These are phyloP conservation scores for Acacia melanoxylon DNA, from an alignment of 306 rosid species.

Conservation along the genomic window DNA sequence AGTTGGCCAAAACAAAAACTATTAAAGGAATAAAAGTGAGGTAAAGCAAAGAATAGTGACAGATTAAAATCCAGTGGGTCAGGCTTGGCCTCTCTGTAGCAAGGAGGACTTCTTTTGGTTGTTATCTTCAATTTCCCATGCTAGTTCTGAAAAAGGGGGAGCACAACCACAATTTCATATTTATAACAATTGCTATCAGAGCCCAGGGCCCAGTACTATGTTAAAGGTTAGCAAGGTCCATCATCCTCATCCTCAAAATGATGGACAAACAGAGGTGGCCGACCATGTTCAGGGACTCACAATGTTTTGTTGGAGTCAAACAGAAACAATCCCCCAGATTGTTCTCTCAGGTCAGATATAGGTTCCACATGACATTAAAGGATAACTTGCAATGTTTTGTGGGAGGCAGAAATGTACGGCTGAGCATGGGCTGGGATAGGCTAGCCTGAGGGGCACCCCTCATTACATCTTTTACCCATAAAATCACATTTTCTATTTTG, in stretches of 20 bases:
- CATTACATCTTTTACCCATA: not conserved
- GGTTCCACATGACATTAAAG: not conserved
- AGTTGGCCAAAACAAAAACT: not conserved
- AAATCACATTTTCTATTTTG: not conserved
- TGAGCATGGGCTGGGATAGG: not conserved
- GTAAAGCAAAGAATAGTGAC: not conserved
- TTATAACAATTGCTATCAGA: not conserved
- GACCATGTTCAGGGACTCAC: not conserved
- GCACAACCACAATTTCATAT: not conserved
- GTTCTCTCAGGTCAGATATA: not conserved
- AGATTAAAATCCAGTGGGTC: not conserved
- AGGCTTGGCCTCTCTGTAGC: not conserved
- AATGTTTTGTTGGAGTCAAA: not conserved
- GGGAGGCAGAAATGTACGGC: too few species aligned
- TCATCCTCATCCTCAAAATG: not conserved
- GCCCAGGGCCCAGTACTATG: not conserved
- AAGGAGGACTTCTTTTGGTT: not conserved
- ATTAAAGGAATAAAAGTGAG: not conserved
- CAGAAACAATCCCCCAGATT: not conserved
- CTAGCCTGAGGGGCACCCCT: not conserved
- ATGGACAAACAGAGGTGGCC: not conserved
- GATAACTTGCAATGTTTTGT: not conserved
- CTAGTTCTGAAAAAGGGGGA: not conserved
- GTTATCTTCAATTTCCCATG: not conserved
- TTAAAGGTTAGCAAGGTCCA: not conserved